Percentiles rank a stretch among this genome's conserved stretches.
Conservation (phyloP, 345 rosid genomes). For the Tarenaya hassleriana region DNA sequence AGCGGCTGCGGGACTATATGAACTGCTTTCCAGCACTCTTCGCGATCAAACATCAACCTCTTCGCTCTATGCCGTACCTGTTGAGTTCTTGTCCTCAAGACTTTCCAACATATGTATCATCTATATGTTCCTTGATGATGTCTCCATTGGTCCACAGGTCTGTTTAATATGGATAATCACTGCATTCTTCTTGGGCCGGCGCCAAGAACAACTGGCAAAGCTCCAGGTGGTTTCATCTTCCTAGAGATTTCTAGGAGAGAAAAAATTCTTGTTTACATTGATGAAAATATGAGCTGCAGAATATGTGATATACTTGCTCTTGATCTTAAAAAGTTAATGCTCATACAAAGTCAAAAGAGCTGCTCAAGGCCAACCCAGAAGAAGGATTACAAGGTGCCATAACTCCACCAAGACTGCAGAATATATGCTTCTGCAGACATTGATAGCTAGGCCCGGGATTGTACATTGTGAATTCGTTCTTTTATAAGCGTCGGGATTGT, state of each 20-base stretch:
- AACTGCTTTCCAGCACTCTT: constrained; percentile 58
- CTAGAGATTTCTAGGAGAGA: constrained; percentile 15
- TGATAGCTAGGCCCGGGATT: too few species aligned
- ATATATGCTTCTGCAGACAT: too few species aligned
- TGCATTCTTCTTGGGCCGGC: constrained; percentile 62
- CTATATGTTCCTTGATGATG: neutral
- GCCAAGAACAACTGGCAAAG: constrained; percentile 65
- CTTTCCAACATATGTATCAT: neutral
- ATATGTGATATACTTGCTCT: constrained; percentile 21
- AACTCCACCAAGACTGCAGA: neutral
- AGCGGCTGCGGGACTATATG: constrained; percentile 83
- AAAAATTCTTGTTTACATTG: constrained; percentile 13
- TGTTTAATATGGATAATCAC: constrained; percentile 69
- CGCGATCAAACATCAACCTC: constrained; percentile 58
- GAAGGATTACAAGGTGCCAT: constrained; percentile 21
- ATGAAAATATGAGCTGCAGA: constrained; percentile 17
- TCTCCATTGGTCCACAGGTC: constrained; percentile 35
- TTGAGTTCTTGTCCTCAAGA: constrained; percentile 25
- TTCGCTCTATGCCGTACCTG: constrained; percentile 76
- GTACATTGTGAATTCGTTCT: too few species aligned
- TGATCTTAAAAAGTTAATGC: constrained; percentile 20
- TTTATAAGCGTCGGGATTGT: too few species aligned
- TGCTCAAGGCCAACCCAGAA: constrained; percentile 5
- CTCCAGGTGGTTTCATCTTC: constrained; percentile 32
- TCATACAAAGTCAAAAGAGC: neutral